Evolutionary conservation across 441 rosid genomes (phyloP).

Genomic region (Gossypium schwendimanii): DNA sequence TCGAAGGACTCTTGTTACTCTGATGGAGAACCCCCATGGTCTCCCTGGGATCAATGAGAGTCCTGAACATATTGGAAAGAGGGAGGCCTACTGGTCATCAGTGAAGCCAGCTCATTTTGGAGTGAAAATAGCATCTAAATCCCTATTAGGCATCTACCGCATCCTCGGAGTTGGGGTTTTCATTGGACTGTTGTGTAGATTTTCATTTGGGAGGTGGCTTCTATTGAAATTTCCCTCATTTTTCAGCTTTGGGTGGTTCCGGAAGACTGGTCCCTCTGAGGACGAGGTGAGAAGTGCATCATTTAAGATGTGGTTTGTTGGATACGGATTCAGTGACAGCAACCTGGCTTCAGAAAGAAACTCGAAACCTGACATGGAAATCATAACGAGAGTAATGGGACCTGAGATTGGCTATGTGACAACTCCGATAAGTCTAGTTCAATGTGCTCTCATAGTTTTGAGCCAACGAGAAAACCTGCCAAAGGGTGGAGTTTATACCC

Average conservation of each 20-base stretch:
- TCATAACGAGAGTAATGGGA: conserved; percentile 66
- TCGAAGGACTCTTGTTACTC: conserved; percentile 60
- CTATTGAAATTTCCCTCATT: conserved; percentile 72
- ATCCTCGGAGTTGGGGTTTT: conserved; percentile 48
- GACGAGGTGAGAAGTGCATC: conserved; percentile 72
- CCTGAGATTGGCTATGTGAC: conserved; percentile 85
- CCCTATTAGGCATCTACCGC: conserved; percentile 45
- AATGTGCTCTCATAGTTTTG: conserved; percentile 58
- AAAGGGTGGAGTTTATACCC: conserved; percentile 69
- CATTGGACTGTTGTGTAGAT: conserved; percentile 46
- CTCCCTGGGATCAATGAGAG: conserved; percentile 68
- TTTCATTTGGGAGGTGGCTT: conserved; percentile 65
- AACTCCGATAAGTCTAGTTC: conserved; percentile 60
- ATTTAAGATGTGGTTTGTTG: conserved; percentile 86
- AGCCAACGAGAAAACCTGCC: conserved; percentile 54
- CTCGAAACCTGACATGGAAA: conserved; percentile 52
- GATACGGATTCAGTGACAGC: conserved; percentile 57
- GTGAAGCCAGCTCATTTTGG: conserved; percentile 77
- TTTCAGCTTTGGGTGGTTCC: conserved; percentile 78
- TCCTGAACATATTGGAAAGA: conserved; percentile 39
- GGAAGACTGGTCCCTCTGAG: conserved; percentile 72
- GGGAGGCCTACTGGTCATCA: conserved; percentile 63
- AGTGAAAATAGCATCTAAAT: conserved; percentile 59
- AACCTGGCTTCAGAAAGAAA: conserved; percentile 36
- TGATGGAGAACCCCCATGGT: conserved; percentile 61